Evolutionary conservation across 371 early-diverging fungal genomes (phyloP).

Genomic region (Lichtheimia corymbifera): DNA sequence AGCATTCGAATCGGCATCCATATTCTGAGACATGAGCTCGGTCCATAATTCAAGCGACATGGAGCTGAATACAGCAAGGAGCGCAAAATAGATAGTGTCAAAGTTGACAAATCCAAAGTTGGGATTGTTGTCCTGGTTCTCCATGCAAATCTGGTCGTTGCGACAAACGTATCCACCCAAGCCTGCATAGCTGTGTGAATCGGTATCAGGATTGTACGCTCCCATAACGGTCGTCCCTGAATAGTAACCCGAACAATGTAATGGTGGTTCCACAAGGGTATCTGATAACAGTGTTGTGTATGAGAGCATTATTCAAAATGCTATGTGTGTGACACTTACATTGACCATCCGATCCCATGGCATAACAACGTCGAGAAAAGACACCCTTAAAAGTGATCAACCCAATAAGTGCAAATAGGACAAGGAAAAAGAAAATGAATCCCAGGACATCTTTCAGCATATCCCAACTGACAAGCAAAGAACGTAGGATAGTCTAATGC

Average conservation of each 20-base stretch:
- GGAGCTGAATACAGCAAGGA: conserved; percentile 54
- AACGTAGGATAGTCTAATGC: conserved; percentile 53
- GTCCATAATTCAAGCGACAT: conserved; percentile 63
- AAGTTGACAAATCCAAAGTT: conserved; percentile 46
- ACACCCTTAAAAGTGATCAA: conserved; percentile 56
- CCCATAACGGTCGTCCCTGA: conserved; percentile 45
- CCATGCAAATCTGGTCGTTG: conserved; percentile 51
- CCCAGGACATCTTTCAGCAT: conserved; percentile 53
- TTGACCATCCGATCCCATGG: conserved; percentile 16
- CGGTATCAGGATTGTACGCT: conserved; percentile 37
- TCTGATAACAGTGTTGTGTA: conserved; percentile 20
- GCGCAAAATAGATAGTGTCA: conserved; percentile 53
- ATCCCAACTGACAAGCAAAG: conserved; percentile 56
- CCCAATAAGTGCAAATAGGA: conserved; percentile 58
- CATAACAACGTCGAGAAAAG: conserved; percentile 52
- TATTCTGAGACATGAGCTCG: conserved; percentile 55
- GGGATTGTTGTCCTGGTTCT: conserved; percentile 46
- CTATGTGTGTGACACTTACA: conserved; percentile 29
- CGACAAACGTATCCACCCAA: conserved; percentile 38
- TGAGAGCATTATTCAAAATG: no score
- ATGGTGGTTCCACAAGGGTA: conserved; percentile 42
- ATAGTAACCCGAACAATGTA: conserved; percentile 58
- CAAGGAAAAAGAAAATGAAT: conserved; percentile 58
- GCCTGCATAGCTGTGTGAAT: conserved; percentile 35
- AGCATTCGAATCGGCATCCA: conserved; percentile 51